Evolutionary conservation across 2,329 filamentous ascomycete genomes (phyloP).

Genomic region (Botryosphaeria agaves): DNA sequence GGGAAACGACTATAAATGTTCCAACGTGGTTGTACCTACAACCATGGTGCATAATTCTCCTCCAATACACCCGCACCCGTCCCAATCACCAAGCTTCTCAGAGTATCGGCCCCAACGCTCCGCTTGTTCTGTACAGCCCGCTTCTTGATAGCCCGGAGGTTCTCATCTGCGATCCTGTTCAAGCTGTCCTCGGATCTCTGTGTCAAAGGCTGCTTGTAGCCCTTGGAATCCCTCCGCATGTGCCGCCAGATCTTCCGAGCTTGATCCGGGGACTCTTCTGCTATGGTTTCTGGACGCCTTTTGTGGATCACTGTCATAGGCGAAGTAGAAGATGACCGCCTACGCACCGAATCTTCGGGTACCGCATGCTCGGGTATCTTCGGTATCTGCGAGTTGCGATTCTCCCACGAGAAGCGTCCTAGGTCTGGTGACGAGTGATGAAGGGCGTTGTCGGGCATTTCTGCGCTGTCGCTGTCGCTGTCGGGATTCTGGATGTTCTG

Average conservation of each 20-base stretch:
- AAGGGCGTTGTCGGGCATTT: no score
- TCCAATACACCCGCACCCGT: neutral
- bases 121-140: conserved; percentile 21
- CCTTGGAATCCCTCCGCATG: conserved; percentile 16
- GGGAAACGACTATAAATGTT: no score
- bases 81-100: conserved; percentile 14
- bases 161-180: conserved; percentile 10
- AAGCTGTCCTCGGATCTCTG: conserved; percentile 5
- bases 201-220: conserved; percentile 8
- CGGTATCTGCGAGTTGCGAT: neutral
- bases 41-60: no score
- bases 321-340: neutral
- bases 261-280: conserved; percentile 8
- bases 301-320: neutral
- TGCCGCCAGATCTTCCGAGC: conserved; percentile 20
- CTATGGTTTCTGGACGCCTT: neutral
- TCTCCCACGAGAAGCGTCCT: neutral
- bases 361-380: no score
- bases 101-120: conserved; percentile 22
- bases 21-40: no score
- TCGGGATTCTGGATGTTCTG: no score
- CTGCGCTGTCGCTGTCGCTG: no score
- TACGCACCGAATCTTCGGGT: no score
- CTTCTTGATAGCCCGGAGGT: conserved; percentile 10
- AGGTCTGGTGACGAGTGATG: neutral